Evolutionary conservation across 441 rosid genomes (phyloP), one percentile per base, ranked within the genome.

Genomic region (Pelargonium australe): DNA sequence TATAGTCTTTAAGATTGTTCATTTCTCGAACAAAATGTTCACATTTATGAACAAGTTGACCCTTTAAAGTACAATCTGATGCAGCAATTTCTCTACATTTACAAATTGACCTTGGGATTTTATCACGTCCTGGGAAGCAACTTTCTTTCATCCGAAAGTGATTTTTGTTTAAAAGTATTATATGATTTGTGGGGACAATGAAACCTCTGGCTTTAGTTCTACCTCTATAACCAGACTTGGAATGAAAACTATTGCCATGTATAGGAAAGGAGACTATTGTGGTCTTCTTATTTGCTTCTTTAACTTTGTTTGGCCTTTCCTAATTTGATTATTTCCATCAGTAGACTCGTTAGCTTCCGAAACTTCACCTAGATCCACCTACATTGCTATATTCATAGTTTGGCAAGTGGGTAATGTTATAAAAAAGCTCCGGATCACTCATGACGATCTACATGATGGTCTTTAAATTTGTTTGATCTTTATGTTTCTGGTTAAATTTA

Each of bases 401-500:
- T 40, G 43, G 43, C 43, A 40, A 40, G 43, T 40, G 43, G 5
- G 43, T 40, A 40, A 40, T 40, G 10, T 40, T 40, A 7, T 40
- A 40, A 5, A 40, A 40, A 7, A 40, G 43, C 43, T 8, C 7
- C 9, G 3, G 17, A 49, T 12, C 57, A 14, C 16, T 49, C 25
- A 58, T 7, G 43, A 40, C 43, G 10, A 40, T 40, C 5, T 40
- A 40, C 43, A 40, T 34, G 40, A 6, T 12, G 1, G 0, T 49
- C 6, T 2, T 13, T 51, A 5, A 3, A 51, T 51, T 40, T 40
- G 7, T 40, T 7, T 40, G 9, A 40, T 40, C 43, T 40, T 8
- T 58, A 20, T 19, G 34, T 25, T 19, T 19, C 12, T 58, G 28
- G 16, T 69, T 49, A 20, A 65, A n/a, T 72, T 44, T 66, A 12